Evolutionary conservation across 2,329 filamentous ascomycete genomes (phyloP).

Genomic region (Macrophomina phaseolina): DNA sequence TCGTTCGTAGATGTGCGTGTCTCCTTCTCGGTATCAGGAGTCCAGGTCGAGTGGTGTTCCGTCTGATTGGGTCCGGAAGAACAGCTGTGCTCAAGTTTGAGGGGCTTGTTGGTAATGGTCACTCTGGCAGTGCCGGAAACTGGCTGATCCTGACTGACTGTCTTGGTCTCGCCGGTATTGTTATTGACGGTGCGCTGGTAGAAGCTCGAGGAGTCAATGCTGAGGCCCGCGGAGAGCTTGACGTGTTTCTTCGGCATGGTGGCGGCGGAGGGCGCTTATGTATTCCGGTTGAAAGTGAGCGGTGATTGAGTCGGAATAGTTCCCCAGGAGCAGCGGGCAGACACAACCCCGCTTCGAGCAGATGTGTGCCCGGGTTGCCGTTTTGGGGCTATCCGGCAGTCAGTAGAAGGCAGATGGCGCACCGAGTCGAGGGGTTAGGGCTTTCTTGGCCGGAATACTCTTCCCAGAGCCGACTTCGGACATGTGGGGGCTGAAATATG

Average conservation of each 20-base stretch:
- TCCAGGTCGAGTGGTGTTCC: conserved; percentile 27
- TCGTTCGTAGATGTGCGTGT: conserved; percentile 12
- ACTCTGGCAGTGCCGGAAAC: conserved; percentile 38
- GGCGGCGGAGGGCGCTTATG: conserved; percentile 25
- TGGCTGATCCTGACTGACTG: conserved; percentile 44
- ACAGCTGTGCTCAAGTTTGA: conserved; percentile 33
- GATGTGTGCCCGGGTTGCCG: conserved; percentile 23
- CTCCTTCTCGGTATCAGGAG: conserved; percentile 21
- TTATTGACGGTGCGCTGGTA: conserved; percentile 26
- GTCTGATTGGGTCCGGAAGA: conserved; percentile 23
- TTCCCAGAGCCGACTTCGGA: conserved; percentile 13
- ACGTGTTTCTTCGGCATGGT: conserved; percentile 27
- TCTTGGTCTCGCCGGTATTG: conserved; percentile 39
- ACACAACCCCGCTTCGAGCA: conserved; percentile 24
- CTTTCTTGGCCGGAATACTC: conserved; percentile 21
- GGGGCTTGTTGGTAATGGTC: conserved; percentile 45
- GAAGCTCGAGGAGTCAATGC: conserved; percentile 23
- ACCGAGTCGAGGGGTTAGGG: conserved; percentile 7
- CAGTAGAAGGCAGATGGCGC: conserved; percentile 2
- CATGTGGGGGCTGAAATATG: background rate
- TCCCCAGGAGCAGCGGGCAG: conserved; percentile 3
- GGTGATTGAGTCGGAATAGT: conserved; percentile 19
- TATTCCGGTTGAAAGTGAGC: conserved; percentile 15
- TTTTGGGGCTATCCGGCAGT: conserved; percentile 15
- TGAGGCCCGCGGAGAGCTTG: conserved; percentile 27